Conservation (phyloP, 2,329 filamentous ascomycete genomes). For the Trichoderma simmonsii region DNA sequence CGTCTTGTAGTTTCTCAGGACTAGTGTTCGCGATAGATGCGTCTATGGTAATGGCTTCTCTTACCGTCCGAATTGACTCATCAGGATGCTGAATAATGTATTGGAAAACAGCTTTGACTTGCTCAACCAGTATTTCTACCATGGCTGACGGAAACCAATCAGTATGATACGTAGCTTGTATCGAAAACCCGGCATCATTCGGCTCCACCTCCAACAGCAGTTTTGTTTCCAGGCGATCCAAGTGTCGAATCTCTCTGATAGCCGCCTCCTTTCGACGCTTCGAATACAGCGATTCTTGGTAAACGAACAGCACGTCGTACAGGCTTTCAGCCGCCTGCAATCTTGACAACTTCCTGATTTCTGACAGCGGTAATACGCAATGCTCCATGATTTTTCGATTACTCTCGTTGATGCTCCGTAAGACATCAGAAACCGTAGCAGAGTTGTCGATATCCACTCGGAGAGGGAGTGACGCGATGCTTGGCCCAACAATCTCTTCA, state of each 20-base stretch:
- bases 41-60: slow-evolving; percentile 28
- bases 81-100: slow-evolving; percentile 30
- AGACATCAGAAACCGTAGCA: slow-evolving; percentile 55
- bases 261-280: slow-evolving; percentile 30
- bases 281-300: slow-evolving; percentile 67
- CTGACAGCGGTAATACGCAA: slow-evolving; percentile 59
- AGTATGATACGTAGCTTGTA: slow-evolving; percentile 48
- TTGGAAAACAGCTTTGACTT: slow-evolving; percentile 54
- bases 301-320: slow-evolving; percentile 79
- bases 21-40: slow-evolving; percentile 50
- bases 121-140: slow-evolving; percentile 53
- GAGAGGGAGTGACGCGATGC: slow-evolving; percentile 71
- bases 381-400: slow-evolving; percentile 66
- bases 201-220: slow-evolving; percentile 77
- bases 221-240: slow-evolving; percentile 73
- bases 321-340: slow-evolving; percentile 54
- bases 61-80: slow-evolving; percentile 18
- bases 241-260: slow-evolving; percentile 56
- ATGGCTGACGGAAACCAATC: slow-evolving; percentile 52
- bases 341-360: slow-evolving; percentile 63
- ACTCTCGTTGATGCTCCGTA: slow-evolving; percentile 60
- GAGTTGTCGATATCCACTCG: slow-evolving; percentile 57
- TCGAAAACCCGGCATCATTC: slow-evolving; percentile 35
- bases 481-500: slow-evolving; percentile 75
- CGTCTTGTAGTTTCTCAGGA: slow-evolving; percentile 32